phyloP scores from a whole-genome alignment of 345 rosid species.

The Angophora floribunda region DNA sequence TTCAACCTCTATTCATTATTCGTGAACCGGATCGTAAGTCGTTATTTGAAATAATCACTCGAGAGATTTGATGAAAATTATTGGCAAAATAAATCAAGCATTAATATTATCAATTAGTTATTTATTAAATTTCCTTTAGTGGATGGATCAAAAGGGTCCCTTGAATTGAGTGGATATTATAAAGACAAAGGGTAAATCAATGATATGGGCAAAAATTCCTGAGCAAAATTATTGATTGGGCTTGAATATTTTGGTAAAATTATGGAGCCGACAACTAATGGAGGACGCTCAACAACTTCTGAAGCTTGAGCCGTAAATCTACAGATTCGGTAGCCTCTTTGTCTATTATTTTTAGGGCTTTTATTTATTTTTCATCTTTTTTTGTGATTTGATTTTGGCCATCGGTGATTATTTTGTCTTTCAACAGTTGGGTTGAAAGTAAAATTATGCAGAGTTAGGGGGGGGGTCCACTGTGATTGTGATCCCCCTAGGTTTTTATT shows the following conservation, averaged over 20 bases:
- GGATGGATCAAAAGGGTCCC: not conserved
- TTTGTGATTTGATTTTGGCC: not conserved
- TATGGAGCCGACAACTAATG: not conserved
- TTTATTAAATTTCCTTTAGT: not conserved
- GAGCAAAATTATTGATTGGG: not conserved
- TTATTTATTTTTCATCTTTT: not conserved
- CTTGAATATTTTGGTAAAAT: not conserved
- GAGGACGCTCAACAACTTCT: not conserved
- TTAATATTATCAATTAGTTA: not conserved
- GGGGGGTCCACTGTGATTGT: not conserved
- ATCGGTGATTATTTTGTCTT: not conserved
- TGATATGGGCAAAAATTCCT: not conserved
- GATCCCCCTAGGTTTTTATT: not conserved
- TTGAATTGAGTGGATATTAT: not conserved
- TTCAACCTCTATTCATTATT: not conserved
- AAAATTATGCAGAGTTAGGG: not conserved
- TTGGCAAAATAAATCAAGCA: not conserved
- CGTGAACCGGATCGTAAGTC: not conserved
- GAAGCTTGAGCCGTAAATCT: not conserved
- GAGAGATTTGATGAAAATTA: not conserved
- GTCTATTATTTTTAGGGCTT: not conserved
- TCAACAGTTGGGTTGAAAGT: not conserved
- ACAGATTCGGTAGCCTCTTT: not conserved
- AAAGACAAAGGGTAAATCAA: not conserved
- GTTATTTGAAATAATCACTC: not conserved